Base-by-base conservation (phyloP, 805 yeast species). In the Maudiozyma serrabonitensis region DNA sequence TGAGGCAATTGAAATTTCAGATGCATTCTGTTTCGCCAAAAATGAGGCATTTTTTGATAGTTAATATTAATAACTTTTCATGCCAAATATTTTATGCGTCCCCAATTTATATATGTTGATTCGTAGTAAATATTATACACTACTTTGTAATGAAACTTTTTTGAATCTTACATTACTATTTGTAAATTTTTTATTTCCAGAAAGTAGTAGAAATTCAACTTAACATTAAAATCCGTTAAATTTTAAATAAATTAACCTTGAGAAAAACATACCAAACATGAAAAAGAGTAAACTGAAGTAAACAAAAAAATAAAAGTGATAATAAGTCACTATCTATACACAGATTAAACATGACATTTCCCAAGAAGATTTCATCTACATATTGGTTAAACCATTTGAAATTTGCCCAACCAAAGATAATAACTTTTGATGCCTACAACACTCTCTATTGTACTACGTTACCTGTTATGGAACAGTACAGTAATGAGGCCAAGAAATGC, bases 1-100 rank as follows among this genome's bases (percentile, higher is more conserved):
- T 62, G 96, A 90, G 66, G 97, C 97, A 6, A 77, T 88, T 42
- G 89, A 84, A 61, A 80, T 93, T n/a, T 79, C 79, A 43, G 99
- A 93, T 69, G 84, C 86, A 8, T 84, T 71, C 66, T 93, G 99
- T 73, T 69, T 64, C 47, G 74, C 75, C 13, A 69, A 73, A 56
- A 72, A 70, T 49, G 73, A 71, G 47, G 66, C 66, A 46, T 64
- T 59, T 41, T 62, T 61, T 47, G 56, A 50, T 25, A 57, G 50
- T 32, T 58, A 49, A 54, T 28, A 11, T 23, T 35, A 35, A 16
- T 28, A 28, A 28, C 9, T 9, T 9, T 28, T 35, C 18, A 35
- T 35, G 4, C 38, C 18, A 35, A 15, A 6, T 35, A 35, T n/a
- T 35, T 6, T 3, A 6, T 35, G 38, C 38, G 2, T 15, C 15